Percentiles rank a stretch among this genome's conserved stretches.
phyloP scores from a whole-genome alignment of 2,329 filamentous ascomycete genomes.

The Periconia macrospinosa region DNA sequence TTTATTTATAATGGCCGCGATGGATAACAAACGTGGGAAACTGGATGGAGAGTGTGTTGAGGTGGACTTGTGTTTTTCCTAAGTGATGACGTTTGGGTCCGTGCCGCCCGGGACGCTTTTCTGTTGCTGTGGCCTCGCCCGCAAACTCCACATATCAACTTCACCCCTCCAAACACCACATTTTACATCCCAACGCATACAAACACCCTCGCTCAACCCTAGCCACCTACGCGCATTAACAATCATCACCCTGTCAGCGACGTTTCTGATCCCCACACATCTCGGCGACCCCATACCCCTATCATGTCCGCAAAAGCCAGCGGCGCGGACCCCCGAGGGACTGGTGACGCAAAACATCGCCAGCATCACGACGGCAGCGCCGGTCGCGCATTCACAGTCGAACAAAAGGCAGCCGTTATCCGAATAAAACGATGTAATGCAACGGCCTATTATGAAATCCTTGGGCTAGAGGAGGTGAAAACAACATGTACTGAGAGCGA shows the following conservation, averaged over 20 bases:
- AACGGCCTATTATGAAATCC: slow-evolving; percentile 94
- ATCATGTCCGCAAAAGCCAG: slow-evolving; percentile 49
- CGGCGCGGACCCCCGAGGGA: slow-evolving; percentile 44
- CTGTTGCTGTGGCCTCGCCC: slow-evolving; percentile 31
- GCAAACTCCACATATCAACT: slow-evolving; percentile 10
- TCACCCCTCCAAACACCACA: slow-evolving; percentile 5
- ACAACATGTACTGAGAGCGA: slow-evolving; percentile 74
- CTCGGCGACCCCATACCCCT: slow-evolving; percentile 4
- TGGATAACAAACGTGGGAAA: not conserved
- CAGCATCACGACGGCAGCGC: slow-evolving; percentile 77
- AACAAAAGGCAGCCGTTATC: slow-evolving; percentile 89
- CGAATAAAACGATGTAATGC: slow-evolving; percentile 81
- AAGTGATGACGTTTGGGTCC: slow-evolving; percentile 22
- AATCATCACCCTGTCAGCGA: slow-evolving; percentile 6
- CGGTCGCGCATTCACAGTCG: slow-evolving; percentile 76
- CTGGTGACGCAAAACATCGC: slow-evolving; percentile 50
- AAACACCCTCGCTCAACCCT: not conserved
- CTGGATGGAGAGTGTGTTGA: not conserved
- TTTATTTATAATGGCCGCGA: too few relatives aligned
- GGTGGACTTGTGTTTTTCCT: not conserved
- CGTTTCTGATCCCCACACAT: slow-evolving; percentile 10
- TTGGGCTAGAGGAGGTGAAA: slow-evolving; percentile 69
- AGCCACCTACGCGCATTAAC: not conserved
- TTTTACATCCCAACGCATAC: not conserved
- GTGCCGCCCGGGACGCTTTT: slow-evolving; percentile 21